Evolutionary conservation across 495 filamentous ascomycete species (phyloP).

Genomic region (Aspergillus heteromorphus): DNA sequence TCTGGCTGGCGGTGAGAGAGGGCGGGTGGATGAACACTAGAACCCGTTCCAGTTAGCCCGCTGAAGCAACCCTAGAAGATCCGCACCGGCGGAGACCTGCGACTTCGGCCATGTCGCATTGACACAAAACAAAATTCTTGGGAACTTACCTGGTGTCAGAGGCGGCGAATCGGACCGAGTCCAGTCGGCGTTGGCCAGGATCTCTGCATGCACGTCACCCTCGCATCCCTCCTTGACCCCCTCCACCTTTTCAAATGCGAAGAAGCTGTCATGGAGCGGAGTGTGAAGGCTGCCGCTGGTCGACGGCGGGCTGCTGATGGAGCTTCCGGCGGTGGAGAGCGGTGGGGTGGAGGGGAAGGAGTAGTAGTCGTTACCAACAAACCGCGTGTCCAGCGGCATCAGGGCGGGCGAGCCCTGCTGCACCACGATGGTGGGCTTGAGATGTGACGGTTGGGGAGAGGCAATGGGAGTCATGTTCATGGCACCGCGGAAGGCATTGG

Average conservation of each 20-base stretch:
- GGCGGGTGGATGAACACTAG: constrained; percentile 78
- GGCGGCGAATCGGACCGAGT: constrained; percentile 72
- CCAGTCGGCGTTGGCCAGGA: constrained; percentile 73
- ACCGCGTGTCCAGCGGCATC: constrained; percentile 74
- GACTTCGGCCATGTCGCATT: not conserved
- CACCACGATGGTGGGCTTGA: constrained; percentile 70
- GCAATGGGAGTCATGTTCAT: constrained; percentile 68
- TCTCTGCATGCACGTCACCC: constrained; percentile 67
- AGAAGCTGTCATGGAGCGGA: constrained; percentile 75
- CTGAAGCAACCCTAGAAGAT: constrained; percentile 18
- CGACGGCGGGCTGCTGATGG: constrained; percentile 78
- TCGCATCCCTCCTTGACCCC: constrained; percentile 79
- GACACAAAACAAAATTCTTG: not conserved
- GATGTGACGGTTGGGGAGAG: constrained; percentile 69
- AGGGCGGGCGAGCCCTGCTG: constrained; percentile 66
- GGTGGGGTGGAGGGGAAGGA: constrained; percentile 85
- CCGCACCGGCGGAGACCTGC: not conserved
- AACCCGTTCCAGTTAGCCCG: constrained; percentile 17
- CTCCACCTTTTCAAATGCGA: constrained; percentile 66
- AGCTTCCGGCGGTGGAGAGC: constrained; percentile 76
- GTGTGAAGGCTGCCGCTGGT: constrained; percentile 73
- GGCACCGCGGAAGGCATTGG: constrained; percentile 52
- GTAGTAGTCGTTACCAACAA: constrained; percentile 59
- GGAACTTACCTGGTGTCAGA: constrained; percentile 84
- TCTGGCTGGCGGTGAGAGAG: constrained; percentile 58